Base-by-base conservation (phyloP, 1,139 yeast genomes). In the Debaryomyces sp. region DNA sequence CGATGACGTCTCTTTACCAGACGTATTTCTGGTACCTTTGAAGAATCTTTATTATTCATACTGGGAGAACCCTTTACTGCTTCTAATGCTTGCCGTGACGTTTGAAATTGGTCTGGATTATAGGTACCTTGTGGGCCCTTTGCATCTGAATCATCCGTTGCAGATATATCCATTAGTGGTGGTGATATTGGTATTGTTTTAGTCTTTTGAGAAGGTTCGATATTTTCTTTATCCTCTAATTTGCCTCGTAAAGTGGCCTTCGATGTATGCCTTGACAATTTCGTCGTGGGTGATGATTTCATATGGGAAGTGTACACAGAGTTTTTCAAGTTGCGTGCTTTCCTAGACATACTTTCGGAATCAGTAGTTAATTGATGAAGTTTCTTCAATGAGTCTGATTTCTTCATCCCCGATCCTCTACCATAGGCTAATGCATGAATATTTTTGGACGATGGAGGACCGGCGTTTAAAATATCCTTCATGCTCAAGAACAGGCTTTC, bases 401-500 rank as follows among this genome's bases (percentile, higher is more conserved):
- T 63, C 24, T 54, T 58, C 45, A 67, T 55, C 44, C 38, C 34
- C 24, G 36, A 4, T 23, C 8, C 24, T 30, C 42, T 46, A 30
- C 21, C 26, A 15, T 34, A 13, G 12, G 48, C 38, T 33, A 36
- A n/a, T n/a, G 41, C 21, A 38, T 38, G 46, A 15, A 12, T 35
- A 15, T 26, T 15, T 32, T 44, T 24, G 45, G 24, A 10, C n/a
- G 26, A 15, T 2, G 73, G 74, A n/a, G 77, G 77, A 2, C 73
- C 74, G 6, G 67, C 66, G 50, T 57, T 55, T 48, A 67, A 59
- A 43, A 66, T 65, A 47, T 66, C 74, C 41, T 60, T 56, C 63
- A 71, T 66, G 41, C 71, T 67, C 15, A 71, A 54, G 44, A 63
- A 53, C 68, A 66, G 71, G 1, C 57, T 52, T 49, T 68, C 71